Evolutionary conservation across 2,329 filamentous ascomycete genomes (phyloP), one percentile per base, ranked within the genome.

Genomic region (Colletotrichum somersetense): DNA sequence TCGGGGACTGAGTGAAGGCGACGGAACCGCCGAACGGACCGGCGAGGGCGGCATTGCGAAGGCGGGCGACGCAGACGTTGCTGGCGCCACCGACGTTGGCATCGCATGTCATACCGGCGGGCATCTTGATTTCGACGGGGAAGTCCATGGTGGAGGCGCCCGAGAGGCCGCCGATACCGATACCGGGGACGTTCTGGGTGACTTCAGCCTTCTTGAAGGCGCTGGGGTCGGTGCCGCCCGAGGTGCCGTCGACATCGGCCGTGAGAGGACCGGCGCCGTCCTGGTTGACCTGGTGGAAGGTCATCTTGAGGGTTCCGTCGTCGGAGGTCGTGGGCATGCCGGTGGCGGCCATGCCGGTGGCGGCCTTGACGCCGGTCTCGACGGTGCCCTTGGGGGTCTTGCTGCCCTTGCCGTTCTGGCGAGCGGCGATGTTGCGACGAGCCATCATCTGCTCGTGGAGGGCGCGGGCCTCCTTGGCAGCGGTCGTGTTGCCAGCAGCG

Each of bases 231-330:
- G 86, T 89, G 57, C 91, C 91, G 46, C 89, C 90, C 0, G 89
- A 92, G 33, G 89, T 91, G 56, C 83, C 81, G 76, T 92, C 90
- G 50, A 92, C 83, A 57, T 84, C 83, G 3, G 90, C 90, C 33
- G 82, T 86, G 56, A 92, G 82, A 1, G 89, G 89, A 2, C 91
- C 91, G 0, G 90, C 91, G 26, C 91, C 91, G 76, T 92, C 91
- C 79, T 92, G 90, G 85, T 92, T 92, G 83, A 92, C 88, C 83
- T 92, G 88, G 80, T 91, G 89, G 83, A 89, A 92, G 72, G 87
- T 89, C 86, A 92, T 87, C 68, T 84, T 86, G 78, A 92, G 83
- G 33, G 85, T 85, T 77, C 89, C 89, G 65, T 97, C 94, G 66
- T 89, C 87, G 20, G 92, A 92, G 71, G 88, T 81, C 52, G 92